phyloP scores from a whole-genome alignment of 2,329 filamentous ascomycete species.

The Penicillium sp. region DNA sequence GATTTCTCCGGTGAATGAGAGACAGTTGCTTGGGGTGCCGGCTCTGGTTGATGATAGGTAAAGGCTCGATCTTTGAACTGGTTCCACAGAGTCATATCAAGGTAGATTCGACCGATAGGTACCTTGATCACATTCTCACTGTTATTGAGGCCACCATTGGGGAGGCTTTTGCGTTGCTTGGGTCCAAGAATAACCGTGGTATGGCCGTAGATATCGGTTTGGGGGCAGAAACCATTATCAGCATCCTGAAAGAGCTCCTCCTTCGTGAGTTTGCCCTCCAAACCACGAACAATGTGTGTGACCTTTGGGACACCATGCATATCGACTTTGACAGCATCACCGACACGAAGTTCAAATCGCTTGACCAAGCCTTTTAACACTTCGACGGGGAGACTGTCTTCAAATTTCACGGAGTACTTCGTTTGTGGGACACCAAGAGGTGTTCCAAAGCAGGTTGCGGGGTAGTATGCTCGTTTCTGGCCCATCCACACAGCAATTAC shows the following conservation, averaged over 20 bases:
- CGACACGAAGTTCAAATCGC: conserved; percentile 45
- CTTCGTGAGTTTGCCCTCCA: conserved; percentile 36
- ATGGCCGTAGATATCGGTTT: conserved; percentile 48
- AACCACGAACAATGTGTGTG: conserved; percentile 45
- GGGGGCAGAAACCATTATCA: conserved; percentile 23
- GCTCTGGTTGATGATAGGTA: conserved; percentile 26
- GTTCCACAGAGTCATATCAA: conserved; percentile 50
- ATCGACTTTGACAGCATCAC: conserved; percentile 50
- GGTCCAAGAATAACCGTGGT: conserved; percentile 42
- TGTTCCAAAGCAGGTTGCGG: conserved; percentile 58
- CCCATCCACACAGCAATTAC: conserved; percentile 62
- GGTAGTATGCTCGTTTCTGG: conserved; percentile 58
- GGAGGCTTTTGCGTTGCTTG: conserved; percentile 46
- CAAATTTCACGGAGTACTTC: conserved; percentile 50
- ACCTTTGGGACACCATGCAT: conserved; percentile 44
- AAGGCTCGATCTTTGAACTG: conserved; percentile 45
- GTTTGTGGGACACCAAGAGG: conserved; percentile 39
- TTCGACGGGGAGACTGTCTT: conserved; percentile 44
- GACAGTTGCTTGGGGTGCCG: conserved; percentile 14
- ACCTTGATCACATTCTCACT: conserved; percentile 40
- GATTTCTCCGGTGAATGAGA: conserved; percentile 30
- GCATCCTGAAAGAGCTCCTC: conserved; percentile 28
- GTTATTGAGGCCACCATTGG: conserved; percentile 29
- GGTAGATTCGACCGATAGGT: conserved; percentile 47
- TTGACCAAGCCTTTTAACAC: conserved; percentile 44